Evolutionary conservation across 2,329 filamentous ascomycete species (phyloP), one percentile per base, ranked within the genome.

Genomic region (Colletotrichum sp.): DNA sequence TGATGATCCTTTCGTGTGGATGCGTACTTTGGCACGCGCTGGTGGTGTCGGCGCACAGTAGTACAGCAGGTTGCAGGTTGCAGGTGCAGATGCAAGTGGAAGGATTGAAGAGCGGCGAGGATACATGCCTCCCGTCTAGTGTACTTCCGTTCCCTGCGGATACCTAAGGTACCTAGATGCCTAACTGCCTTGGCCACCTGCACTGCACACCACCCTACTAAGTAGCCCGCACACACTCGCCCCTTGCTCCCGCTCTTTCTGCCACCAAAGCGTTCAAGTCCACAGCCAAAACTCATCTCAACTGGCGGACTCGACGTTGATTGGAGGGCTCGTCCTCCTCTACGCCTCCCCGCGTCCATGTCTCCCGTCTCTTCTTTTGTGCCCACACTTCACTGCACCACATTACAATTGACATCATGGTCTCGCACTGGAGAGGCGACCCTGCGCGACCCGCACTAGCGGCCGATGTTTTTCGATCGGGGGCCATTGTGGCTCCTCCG

Each of bases 171-270:
- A 39, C 36, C 16, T 44, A 44, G 16, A 18, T 18, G 16, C 36
- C 36, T 39, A 39, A 9, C 9, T 39, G 8, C 16, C 36, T 44
- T 39, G 36, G 36, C 15, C 36, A 18, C 36, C 36, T 39, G 15
- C 36, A 39, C 36, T 18, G 15, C 36, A 39, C 36, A 39, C 36
- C 36, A 39, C 36, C 36, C 36, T 39, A 36, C 34, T 36, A 36
- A 15, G 34, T 36, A 39, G 36, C 36, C 36, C 15, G 16, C 34
- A 36, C 32, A 34, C 39, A 49, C 44, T 57, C 30, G 26, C 16
- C 30, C 39, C 59, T 62, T 57, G 30, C 72, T 49, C 63, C 72
- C 72, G 72, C 72, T 70, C 67, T 75, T 75, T 75, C 44, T 64
- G 30, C 55, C 72, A 75, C 69, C 72, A 75, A 75, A 75, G 26